Evolutionary conservation across 2,329 filamentous ascomycete species (phyloP), one percentile per base, ranked within the genome.

Genomic region (Myriosclerotinia curreyana): DNA sequence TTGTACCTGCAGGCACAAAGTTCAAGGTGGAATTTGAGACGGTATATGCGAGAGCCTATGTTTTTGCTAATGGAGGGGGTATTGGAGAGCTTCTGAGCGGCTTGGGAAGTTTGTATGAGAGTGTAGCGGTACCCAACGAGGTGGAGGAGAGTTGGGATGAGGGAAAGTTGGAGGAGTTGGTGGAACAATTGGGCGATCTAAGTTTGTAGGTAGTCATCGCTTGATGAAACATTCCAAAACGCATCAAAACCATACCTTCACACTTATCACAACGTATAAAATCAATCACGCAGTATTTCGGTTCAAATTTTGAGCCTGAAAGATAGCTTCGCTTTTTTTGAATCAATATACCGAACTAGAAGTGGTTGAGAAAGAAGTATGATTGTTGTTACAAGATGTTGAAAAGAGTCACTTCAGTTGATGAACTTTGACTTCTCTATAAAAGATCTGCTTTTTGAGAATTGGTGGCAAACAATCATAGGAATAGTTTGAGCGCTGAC

Each of bases 1-100:
- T 72, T 55, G 62, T 73, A 7, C 70, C 71, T 20, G 67, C 68
- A 28, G 70, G 68, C 2, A 64, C 59, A 54, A 65, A 52, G 34
- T 72, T 65, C 62, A 69, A 31, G 7, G 56, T 71, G 44, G 62
- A 49, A 2, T 62, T 65, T 9, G 64, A 65, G 49, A 71, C 66
- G 44, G n/a, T 49, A 28, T 71, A 64, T 64, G 71, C 65, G n/a
- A 71, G 65, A 49, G 65, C 56, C 15, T 71, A 70, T 65, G 55
- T 71, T 36, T 73, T 72, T 60, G 68, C 71, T 8, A 72, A 71
- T 62, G 69, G 71, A 34, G 71, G 69, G n/a, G 71, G 69, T 1
- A 46, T 71, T 61, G 71, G 67, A 14, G 69, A 71, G 51, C 36
- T 72, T 6, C 49, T 72, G 14, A 36, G 20, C 34, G 42, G 31